A percentile compares a stretch with the other conserved stretches of the same genome.
Evolutionary conservation across 768 basidiomycete genomes (phyloP).

Genomic region (Leccinellum luteum): DNA sequence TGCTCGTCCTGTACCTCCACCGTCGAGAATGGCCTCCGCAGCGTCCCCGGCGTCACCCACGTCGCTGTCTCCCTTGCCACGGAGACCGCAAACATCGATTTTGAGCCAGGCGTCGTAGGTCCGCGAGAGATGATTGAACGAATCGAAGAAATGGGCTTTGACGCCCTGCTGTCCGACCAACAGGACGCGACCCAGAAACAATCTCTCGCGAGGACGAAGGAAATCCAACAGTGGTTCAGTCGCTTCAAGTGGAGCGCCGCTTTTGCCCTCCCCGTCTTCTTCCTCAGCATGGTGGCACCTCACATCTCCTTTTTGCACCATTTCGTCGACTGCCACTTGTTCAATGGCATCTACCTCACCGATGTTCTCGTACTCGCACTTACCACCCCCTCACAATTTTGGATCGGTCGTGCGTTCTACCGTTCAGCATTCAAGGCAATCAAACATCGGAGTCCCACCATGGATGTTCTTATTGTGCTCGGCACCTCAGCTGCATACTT

Average conservation of each 20-base stretch:
- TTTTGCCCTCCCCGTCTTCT: conserved; percentile 94
- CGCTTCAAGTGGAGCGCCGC: conserved; percentile 70
- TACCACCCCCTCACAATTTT: conserved; percentile 91
- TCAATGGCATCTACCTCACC: conserved; percentile 73
- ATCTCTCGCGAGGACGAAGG: conserved; percentile 85
- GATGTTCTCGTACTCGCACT: conserved; percentile 74
- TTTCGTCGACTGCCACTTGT: conserved; percentile 49
- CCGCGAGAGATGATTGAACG: conserved; percentile 87
- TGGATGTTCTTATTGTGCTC: conserved; percentile 96
- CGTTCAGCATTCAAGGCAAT: conserved; percentile 87
- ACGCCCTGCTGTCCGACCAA: conserved; percentile 81
- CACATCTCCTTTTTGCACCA: conserved; percentile 58
- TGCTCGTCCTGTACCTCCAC: conserved; percentile 78
- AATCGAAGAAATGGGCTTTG: conserved; percentile 87
- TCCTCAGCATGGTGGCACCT: conserved; percentile 82
- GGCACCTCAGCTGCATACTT: conserved; percentile 93
- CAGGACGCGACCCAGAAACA: conserved; percentile 80
- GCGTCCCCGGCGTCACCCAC: conserved; percentile 68
- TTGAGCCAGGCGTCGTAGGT: conserved; percentile 69
- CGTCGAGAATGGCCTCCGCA: conserved; percentile 66
- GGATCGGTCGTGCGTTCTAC: conserved; percentile 87
- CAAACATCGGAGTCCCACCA: conserved; percentile 86
- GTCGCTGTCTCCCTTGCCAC: conserved; percentile 76
- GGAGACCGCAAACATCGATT: conserved; percentile 70
- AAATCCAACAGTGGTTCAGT: conserved; percentile 84